Evolutionary conservation across 345 rosid genomes (phyloP).

Genomic region (Camelina hispida): DNA sequence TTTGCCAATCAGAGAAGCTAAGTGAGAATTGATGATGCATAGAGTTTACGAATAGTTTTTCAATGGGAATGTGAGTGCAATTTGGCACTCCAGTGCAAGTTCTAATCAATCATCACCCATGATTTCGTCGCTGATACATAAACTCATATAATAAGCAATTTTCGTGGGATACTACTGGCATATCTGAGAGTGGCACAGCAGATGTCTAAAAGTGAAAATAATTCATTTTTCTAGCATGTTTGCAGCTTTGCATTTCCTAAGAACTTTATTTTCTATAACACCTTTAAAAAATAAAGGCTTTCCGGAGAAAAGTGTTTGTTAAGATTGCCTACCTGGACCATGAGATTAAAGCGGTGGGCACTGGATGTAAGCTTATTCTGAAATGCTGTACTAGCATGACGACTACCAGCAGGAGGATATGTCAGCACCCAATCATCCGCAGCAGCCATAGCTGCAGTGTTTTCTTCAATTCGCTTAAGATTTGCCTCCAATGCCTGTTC

Average conservation of each 20-base stretch:
- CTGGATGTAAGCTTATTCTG: conserved; percentile 94
- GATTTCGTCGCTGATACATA: conserved; percentile 10
- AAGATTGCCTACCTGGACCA: conserved; percentile 88
- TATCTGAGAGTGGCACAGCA: background rate
- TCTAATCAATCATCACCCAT: conserved; percentile 16
- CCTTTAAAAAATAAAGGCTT: background rate
- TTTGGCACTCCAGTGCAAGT: conserved; percentile 17
- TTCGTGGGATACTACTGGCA: conserved; percentile 14
- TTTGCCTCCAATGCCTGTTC: conserved; percentile 97
- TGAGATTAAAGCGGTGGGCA: conserved; percentile 94
- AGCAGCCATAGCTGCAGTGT: conserved; percentile 98
- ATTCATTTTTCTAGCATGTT: conserved; percentile 19
- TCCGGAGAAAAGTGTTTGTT: conserved; percentile 5
- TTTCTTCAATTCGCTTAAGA: conserved; percentile 95
- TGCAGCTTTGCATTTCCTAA: conserved; percentile 16
- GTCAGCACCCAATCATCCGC: conserved; percentile 99
- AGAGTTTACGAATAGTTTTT: background rate
- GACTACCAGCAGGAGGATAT: conserved; percentile 61
- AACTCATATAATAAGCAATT: conserved; percentile 13
- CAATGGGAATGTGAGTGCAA: background rate
- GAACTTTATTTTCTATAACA: background rate
- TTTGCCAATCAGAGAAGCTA: conserved; percentile 11
- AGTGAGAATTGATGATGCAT: background rate
- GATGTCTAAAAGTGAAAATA: background rate
- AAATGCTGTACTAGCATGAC: conserved; percentile 75